Base-by-base conservation (phyloP, 1,284 basidiomycete genomes). In the Austroboletus niveus region DNA sequence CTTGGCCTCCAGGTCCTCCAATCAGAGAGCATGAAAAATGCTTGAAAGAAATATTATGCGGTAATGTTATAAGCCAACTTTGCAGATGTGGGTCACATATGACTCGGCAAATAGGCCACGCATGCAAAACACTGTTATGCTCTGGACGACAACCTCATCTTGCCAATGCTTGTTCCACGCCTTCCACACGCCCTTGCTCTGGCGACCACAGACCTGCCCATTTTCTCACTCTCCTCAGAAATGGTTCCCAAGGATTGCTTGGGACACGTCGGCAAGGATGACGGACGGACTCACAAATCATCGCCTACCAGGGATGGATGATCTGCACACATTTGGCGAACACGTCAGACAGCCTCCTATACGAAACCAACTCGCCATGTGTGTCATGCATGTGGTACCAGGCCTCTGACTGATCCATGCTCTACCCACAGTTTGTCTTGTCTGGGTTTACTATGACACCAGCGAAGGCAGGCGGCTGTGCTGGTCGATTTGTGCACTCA, bases 391-490 rank as follows among this genome's bases (percentile, higher is more conserved):
- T 1, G 2, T 3, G 22, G 22, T 24, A 5, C 22, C 22, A 24
- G 22, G 22, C n/a, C n/a, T 41, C n/a, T 42, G 29, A 48, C 42
- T 49, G n/a, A 51, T 45, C 38, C 4, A 32, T 14, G 2, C 17
- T 17, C 17, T 17, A 17, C 1, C 17, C 17, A 17, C 10, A 76
- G 75, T 72, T 75, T 48, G 59, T 66, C 27, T 31, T 72, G 27
- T 61, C 66, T 48, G 74, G 72, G 6, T 70, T 1, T 84, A 81
- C 50, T 73, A 84, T n/a, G 80, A 85, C 58, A 76, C 81, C 2
- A 75, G 81, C 1, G 89, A 91, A 57, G 88, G 86, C 29, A 81
- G 81, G 62, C 74, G 86, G 17, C 67, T 84, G 38, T 85, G 81
- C 54, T 89, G 83, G 78, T 81, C 79, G 46, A 83, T 92, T 15